These are phyloP conservation scores for Hypoxylon sp. DNA, from an alignment of 2,329 filamentous ascomycete species.

Conservation along the genomic window DNA sequence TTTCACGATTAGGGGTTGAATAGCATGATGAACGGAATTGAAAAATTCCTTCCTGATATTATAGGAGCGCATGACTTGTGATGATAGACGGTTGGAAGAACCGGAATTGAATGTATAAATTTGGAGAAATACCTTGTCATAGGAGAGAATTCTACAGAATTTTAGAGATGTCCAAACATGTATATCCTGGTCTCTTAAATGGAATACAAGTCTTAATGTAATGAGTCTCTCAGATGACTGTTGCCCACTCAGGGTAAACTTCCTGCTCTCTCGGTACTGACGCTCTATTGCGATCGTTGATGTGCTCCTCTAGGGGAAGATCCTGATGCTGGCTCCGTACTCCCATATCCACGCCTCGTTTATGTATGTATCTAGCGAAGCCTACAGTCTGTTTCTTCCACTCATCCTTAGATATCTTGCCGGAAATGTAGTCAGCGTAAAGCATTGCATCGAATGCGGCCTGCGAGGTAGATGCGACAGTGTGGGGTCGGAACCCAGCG, in stretches of 20 bases:
- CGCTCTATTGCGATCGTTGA: conserved; percentile 56
- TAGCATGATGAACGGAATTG: neutral
- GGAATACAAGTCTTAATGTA: neutral
- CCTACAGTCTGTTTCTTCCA: conserved; percentile 57
- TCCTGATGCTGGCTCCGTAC: conserved; percentile 54
- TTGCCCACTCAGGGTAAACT: conserved; percentile 56
- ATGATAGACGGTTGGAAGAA: neutral
- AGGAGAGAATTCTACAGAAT: neutral
- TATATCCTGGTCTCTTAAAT: neutral
- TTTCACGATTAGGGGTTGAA: neutral
- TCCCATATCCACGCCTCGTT: conserved; percentile 57
- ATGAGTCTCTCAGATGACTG: conserved; percentile 40
- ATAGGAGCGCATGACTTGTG: neutral
- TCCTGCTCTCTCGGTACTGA: conserved; percentile 54
- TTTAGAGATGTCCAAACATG: neutral
- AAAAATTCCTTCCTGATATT: neutral
- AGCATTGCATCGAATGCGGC: conserved; percentile 57
- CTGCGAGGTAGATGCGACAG: conserved; percentile 61
- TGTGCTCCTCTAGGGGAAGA: conserved; percentile 54
- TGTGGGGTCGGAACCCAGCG: conserved; percentile 62
- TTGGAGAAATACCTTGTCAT: neutral
- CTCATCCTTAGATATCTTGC: conserved; percentile 52
- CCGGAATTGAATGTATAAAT: neutral
- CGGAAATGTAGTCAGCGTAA: conserved; percentile 55
- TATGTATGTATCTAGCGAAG: conserved; percentile 55